Evolutionary conservation across 345 rosid species (phyloP).

Genomic region (Clausena lansium): DNA sequence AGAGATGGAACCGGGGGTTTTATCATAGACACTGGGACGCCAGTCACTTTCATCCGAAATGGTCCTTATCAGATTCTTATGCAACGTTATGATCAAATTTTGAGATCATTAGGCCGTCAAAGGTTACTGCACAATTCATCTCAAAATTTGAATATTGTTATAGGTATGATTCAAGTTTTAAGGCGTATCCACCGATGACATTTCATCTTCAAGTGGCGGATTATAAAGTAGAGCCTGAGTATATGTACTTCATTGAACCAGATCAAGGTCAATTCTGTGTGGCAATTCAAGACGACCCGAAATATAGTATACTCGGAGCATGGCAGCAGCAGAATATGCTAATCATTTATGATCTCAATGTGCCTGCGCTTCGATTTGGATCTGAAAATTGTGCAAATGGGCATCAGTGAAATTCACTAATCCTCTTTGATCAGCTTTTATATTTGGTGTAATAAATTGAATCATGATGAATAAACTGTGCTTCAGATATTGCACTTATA

Average conservation of each 20-base stretch:
- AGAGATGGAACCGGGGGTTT: neutral
- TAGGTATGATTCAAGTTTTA: conserved; percentile 1
- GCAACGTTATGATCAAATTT: neutral
- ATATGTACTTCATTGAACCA: neutral
- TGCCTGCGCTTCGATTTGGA: neutral
- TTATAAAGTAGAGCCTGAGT: neutral
- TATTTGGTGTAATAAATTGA: no score
- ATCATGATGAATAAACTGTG: no score
- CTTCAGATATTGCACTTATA: no score
- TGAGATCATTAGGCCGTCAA: neutral
- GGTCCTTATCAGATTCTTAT: conserved; percentile 2
- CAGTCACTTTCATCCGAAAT: neutral
- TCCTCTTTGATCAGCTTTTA: no score
- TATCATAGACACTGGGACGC: neutral
- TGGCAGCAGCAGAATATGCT: conserved; percentile 13
- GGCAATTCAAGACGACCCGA: neutral
- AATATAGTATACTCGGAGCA: conserved; percentile 10
- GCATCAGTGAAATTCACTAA: no score
- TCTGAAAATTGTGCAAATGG: neutral
- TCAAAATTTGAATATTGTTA: conserved; percentile 6
- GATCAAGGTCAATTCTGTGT: neutral
- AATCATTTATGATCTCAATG: neutral
- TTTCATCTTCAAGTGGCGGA: conserved; percentile 18
- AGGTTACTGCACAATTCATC: neutral
- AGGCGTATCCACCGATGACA: conserved; percentile 11